Conservation (phyloP, 441 rosid species). For the Isatis lusitanica region DNA sequence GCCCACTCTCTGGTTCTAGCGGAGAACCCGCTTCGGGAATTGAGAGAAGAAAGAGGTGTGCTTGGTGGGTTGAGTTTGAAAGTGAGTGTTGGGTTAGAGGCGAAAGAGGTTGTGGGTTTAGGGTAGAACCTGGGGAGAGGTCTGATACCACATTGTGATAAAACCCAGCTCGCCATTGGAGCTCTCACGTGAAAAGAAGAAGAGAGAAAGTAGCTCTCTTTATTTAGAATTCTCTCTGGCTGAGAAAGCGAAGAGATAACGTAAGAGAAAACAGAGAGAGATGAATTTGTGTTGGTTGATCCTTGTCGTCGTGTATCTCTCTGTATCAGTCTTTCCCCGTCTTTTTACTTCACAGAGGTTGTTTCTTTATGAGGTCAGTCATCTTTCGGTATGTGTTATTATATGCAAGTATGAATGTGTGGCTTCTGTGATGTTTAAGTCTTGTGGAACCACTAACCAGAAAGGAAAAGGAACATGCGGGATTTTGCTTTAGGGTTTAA, state of each 20-base stretch:
- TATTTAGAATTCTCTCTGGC: not conserved
- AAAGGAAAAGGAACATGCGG: not conserved
- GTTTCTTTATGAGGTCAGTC: not conserved
- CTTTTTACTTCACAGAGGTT: conserved; percentile 7
- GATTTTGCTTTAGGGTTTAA: not conserved
- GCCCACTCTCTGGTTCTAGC: conserved; percentile 42
- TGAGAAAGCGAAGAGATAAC: conserved; percentile 16
- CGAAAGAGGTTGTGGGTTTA: conserved; percentile 37
- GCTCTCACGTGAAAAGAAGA: not conserved
- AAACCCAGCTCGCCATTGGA: conserved; percentile 57
- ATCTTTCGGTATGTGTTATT: not conserved
- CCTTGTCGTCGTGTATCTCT: conserved; percentile 21
- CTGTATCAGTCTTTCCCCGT: conserved; percentile 18
- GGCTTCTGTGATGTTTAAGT: conserved; percentile 10
- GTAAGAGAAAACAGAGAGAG: not conserved
- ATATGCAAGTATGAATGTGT: conserved; percentile 3
- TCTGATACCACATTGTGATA: conserved; percentile 60
- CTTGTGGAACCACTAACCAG: conserved; percentile 4
- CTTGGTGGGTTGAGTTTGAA: conserved; percentile 21
- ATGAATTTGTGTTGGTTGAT: conserved; percentile 11
- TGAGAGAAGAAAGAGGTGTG: not conserved
- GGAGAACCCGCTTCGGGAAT: conserved; percentile 9
- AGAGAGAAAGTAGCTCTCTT: not conserved
- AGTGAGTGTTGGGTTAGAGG: conserved; percentile 22
- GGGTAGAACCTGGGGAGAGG: conserved; percentile 46